Conservation (phyloP, 495 filamentous ascomycete species). For the Filosporella fistucella region DNA sequence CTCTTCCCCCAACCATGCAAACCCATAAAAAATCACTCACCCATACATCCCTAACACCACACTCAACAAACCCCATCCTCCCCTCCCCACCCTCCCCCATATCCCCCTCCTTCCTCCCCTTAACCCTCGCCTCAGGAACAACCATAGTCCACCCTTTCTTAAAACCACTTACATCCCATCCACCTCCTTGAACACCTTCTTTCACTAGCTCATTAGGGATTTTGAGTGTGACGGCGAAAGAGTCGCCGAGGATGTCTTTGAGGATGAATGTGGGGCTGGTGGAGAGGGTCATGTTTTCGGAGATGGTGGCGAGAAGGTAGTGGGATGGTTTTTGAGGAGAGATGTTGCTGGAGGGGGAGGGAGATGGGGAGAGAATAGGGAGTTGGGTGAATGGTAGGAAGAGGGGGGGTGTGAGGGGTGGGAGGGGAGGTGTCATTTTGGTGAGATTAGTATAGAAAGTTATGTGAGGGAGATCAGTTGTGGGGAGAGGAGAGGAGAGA, state of each 20-base stretch:
- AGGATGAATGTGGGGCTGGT: slow-evolving; percentile 19
- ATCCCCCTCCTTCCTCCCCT: slow-evolving; percentile 14
- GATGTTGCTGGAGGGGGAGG: background rate
- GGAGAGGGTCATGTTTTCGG: slow-evolving; percentile 20
- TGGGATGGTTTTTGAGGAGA: background rate
- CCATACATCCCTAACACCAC: background rate
- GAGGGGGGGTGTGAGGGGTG: no score
- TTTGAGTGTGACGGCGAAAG: slow-evolving; percentile 17
- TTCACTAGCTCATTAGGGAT: background rate
- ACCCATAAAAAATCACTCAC: slow-evolving; percentile 3
- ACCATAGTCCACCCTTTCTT: slow-evolving; percentile 16
- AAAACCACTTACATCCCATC: slow-evolving; percentile 11
- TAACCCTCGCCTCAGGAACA: slow-evolving; percentile 6
- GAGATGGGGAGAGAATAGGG: no score
- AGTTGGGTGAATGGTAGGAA: no score
- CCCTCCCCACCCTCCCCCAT: slow-evolving; percentile 13
- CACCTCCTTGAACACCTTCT: background rate
- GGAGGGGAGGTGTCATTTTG: no score
- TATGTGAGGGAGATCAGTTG: no score
- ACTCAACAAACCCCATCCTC: slow-evolving; percentile 20
- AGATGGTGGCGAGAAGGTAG: slow-evolving; percentile 16
- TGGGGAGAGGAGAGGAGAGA: no score
- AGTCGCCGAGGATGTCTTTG: slow-evolving; percentile 1
- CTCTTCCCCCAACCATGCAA: background rate
- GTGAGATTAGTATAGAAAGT: no score